Conservation (phyloP, 148 eudicot species). For the Cornus kousa region DNA sequence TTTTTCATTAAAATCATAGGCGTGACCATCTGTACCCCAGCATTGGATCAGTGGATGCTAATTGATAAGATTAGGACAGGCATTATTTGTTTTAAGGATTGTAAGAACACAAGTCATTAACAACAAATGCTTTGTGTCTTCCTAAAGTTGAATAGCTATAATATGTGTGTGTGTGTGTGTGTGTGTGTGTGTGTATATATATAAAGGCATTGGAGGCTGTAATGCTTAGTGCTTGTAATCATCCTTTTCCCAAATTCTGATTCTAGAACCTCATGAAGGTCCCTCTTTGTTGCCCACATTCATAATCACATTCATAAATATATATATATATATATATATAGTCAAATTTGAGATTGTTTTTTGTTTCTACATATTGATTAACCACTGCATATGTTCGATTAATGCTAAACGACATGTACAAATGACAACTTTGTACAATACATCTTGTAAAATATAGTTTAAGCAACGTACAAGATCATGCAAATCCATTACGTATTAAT, state of each 20-base stretch:
- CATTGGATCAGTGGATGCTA: too few species aligned
- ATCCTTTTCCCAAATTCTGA: background rate
- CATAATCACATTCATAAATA: background rate
- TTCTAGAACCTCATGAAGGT: background rate
- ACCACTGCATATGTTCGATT: background rate
- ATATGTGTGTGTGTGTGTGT: too few species aligned
- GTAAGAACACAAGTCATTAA: too few species aligned
- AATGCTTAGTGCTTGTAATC: background rate
- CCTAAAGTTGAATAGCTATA: too few species aligned
- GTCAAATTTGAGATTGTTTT: background rate
- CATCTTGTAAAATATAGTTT: background rate
- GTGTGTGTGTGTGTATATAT: too few species aligned
- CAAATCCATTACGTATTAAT: background rate
- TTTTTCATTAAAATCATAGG: too few species aligned
- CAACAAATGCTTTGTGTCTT: too few species aligned
- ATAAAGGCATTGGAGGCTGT: background rate
- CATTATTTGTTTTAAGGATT: too few species aligned
- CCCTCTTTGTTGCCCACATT: background rate
- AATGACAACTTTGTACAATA: background rate
- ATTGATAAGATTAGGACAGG: too few species aligned
- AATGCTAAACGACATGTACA: background rate
- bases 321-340: too few species aligned
- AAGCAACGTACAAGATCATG: background rate
- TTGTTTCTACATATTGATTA: background rate
- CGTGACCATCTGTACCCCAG: too few species aligned